Percentiles rank a stretch among this genome's conserved stretches.
Evolutionary conservation across 2,329 filamentous ascomycete genomes (phyloP).

Genomic region (Ophiostoma fasciatum): DNA sequence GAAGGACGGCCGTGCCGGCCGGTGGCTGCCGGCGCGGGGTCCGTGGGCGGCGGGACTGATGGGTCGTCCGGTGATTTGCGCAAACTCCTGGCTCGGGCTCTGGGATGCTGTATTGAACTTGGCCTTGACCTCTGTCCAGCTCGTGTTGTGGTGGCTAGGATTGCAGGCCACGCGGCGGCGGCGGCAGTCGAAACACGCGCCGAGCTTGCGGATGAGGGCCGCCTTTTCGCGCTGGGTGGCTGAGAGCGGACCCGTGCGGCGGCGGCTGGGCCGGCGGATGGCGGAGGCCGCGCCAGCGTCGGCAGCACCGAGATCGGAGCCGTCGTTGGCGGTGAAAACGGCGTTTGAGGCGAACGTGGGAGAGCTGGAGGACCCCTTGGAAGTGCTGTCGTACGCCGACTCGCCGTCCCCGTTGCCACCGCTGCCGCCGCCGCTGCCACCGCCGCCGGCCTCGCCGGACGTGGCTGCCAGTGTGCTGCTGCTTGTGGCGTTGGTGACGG

Average conservation of each 20-base stretch:
- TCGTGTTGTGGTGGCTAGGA: constrained; percentile 45
- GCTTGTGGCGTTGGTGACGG: constrained; percentile 33
- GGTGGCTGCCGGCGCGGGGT: too few species aligned
- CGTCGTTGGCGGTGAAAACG: too few species aligned
- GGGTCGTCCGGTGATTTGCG: constrained; percentile 17
- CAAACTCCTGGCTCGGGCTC: constrained; percentile 37
- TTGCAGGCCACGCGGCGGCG: constrained; percentile 27
- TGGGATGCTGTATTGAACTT: too few species aligned
- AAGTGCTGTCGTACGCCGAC: too few species aligned
- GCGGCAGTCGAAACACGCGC: constrained; percentile 38
- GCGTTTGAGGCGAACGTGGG: too few species aligned
- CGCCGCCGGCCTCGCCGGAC: constrained; percentile 27
- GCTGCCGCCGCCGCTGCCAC: too few species aligned
- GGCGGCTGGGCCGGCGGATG: constrained; percentile 38
- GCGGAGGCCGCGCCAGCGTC: constrained; percentile 39
- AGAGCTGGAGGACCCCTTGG: too few species aligned
- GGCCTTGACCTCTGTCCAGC: constrained; percentile 45
- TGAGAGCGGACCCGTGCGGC: constrained; percentile 43
- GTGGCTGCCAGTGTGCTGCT: constrained; percentile 19
- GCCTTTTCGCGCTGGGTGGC: constrained; percentile 43
- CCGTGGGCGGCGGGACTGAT: constrained; percentile 37
- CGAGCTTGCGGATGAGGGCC: constrained; percentile 43
- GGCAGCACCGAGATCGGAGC: too few species aligned
- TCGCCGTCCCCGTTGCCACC: too few species aligned
- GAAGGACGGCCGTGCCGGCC: constrained; percentile 26